Conservation (phyloP, 2,329 filamentous ascomycete genomes). For the Tolypocladium tropicale region DNA sequence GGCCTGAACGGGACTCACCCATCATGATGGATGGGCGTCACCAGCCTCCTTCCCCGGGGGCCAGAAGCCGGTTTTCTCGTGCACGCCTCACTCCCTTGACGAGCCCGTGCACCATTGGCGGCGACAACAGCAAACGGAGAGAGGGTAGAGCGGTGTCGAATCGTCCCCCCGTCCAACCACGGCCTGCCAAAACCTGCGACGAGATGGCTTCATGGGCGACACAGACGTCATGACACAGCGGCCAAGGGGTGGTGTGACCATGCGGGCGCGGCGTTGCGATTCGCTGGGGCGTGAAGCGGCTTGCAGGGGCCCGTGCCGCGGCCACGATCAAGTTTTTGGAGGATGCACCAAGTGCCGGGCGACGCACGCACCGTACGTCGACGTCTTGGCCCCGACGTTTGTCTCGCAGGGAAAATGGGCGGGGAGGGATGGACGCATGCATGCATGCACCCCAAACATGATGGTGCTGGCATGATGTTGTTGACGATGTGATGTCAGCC, state of each 20-base stretch:
- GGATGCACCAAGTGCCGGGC: background rate
- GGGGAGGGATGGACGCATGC: too few species aligned
- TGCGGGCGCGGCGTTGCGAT: background rate
- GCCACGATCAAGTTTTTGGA: background rate
- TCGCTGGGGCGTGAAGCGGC: background rate
- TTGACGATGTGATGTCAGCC: background rate
- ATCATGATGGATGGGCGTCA: background rate
- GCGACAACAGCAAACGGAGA: background rate
- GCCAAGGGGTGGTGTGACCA: background rate
- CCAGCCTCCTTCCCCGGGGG: background rate
- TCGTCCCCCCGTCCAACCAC: background rate
- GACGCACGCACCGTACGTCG: background rate
- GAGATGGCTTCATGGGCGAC: background rate
- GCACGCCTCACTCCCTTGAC: background rate
- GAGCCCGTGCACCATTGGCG: background rate
- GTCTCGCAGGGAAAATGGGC: background rate
- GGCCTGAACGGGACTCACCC: background rate
- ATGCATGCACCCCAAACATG: background rate
- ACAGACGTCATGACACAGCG: background rate
- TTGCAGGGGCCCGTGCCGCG: background rate
- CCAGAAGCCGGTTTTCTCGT: background rate
- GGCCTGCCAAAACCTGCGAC: background rate
- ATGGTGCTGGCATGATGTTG: background rate
- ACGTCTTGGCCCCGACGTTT: background rate
- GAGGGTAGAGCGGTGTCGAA: too few species aligned